A percentile compares a stretch with the other conserved stretches of the same genome.
These are phyloP conservation scores for Fusarium sp. DNA, from an alignment of 2,329 filamentous ascomycete species.

Conservation along the genomic window DNA sequence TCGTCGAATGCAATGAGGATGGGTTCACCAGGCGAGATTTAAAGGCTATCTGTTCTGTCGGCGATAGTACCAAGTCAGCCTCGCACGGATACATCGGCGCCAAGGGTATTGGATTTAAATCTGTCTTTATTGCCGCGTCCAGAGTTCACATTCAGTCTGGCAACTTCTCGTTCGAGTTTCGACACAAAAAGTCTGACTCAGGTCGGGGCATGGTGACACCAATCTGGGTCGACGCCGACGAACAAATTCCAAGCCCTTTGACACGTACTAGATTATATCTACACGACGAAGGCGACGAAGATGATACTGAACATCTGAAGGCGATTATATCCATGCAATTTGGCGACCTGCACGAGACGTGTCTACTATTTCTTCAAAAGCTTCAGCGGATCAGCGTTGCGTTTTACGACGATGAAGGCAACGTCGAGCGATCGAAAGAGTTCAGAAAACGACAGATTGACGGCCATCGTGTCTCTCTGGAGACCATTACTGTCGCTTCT, in stretches of 20 bases:
- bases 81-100: not conserved
- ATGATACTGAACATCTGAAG: constrained; percentile 1
- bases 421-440: not conserved
- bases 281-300: constrained; percentile 15
- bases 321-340: constrained; percentile 16
- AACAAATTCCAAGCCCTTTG: not conserved
- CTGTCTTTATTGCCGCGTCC: not conserved
- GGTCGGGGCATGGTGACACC: constrained; percentile 25
- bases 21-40: constrained; percentile 19
- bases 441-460: constrained; percentile 13
- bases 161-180: not conserved
- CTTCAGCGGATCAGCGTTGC: constrained; percentile 10
- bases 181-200: constrained; percentile 11
- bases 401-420: constrained; percentile 5
- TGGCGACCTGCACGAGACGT: constrained; percentile 5
- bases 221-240: constrained; percentile 12
- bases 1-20: constrained; percentile 38
- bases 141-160: not conserved
- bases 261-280: constrained; percentile 30
- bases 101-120: not conserved
- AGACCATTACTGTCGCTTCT: not conserved
- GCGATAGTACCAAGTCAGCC: constrained; percentile 16
- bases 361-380: constrained; percentile 27
- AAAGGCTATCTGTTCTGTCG: constrained; percentile 30
- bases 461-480: constrained; percentile 4